A percentile compares a stretch with the other conserved stretches of the same genome.
phyloP scores from a whole-genome alignment of 768 basidiomycete genomes.

The Coprinopsis strossmayeri region DNA sequence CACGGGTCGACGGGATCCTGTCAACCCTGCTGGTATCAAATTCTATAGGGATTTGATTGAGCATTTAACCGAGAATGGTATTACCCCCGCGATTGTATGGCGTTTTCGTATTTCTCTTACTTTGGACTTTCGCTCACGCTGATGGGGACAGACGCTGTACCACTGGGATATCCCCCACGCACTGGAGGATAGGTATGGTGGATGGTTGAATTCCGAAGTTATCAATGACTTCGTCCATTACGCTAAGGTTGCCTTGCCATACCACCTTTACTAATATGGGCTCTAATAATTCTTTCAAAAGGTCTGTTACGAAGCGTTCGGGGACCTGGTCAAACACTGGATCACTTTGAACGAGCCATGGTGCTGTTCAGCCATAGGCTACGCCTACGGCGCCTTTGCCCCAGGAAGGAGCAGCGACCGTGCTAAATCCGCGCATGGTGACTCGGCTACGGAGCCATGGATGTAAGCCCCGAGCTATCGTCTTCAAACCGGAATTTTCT shows the following conservation, averaged over 20 bases:
- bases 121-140: not conserved
- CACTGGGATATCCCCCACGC: slow-evolving; percentile 77
- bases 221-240: slow-evolving; percentile 59
- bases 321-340: slow-evolving; percentile 72
- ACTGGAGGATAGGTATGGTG: slow-evolving; percentile 66
- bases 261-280: not conserved
- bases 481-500: slow-evolving; percentile 2
- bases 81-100: slow-evolving; percentile 57
- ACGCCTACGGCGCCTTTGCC: slow-evolving; percentile 58
- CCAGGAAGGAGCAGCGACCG: slow-evolving; percentile 65
- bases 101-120: not conserved
- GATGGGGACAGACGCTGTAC: slow-evolving; percentile 47
- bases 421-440: slow-evolving; percentile 45
- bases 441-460: slow-evolving; percentile 57
- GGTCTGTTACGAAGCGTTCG: slow-evolving; percentile 65
- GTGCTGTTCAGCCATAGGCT: slow-evolving; percentile 58
- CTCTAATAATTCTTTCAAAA: slow-evolving; percentile 13
- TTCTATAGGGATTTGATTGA: slow-evolving; percentile 67
- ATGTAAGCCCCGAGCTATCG: slow-evolving; percentile 33
- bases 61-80: slow-evolving; percentile 49
- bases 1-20: slow-evolving; percentile 46
- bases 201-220: slow-evolving; percentile 67
- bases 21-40: slow-evolving; percentile 59
- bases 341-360: slow-evolving; percentile 73
- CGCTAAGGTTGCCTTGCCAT: slow-evolving; percentile 32